Conservation (phyloP, 2,329 filamentous ascomycete species). For the Neoscytalidium dimidiatum region DNA sequence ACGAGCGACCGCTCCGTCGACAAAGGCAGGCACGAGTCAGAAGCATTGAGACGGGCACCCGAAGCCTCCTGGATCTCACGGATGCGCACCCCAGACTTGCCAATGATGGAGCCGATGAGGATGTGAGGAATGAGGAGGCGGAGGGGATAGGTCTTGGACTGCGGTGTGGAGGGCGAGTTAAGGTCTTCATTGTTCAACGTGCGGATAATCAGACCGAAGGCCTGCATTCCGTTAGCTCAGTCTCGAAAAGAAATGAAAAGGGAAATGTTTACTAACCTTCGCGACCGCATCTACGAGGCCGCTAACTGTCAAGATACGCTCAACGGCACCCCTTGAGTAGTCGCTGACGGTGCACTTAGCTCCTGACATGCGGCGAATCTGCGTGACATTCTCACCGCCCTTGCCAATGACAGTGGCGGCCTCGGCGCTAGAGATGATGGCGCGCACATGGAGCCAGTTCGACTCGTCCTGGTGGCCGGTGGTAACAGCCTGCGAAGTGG, state of each 20-base stretch:
- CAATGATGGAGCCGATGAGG: slow-evolving; percentile 97
- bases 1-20: slow-evolving; percentile 98
- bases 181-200: slow-evolving; percentile 97
- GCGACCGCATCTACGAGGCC: slow-evolving; percentile 94
- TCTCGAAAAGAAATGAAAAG: slow-evolving; percentile 24
- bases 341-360: slow-evolving; percentile 99
- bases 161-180: slow-evolving; percentile 80
- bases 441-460: slow-evolving; percentile 94
- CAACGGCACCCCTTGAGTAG: slow-evolving; percentile 94
- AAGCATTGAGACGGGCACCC: slow-evolving; percentile 93
- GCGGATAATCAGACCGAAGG: slow-evolving; percentile 96
- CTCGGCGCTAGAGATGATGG: slow-evolving; percentile 95
- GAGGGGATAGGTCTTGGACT: slow-evolving; percentile 96
- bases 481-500: slow-evolving; percentile 41
- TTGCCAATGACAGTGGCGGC: slow-evolving; percentile 98
- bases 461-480: slow-evolving; percentile 77
- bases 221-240: slow-evolving; percentile 52
- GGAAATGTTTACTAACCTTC: slow-evolving; percentile 70
- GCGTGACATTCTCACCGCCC: slow-evolving; percentile 96
- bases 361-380: slow-evolving; percentile 91
- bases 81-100: slow-evolving; percentile 93
- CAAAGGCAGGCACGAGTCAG: slow-evolving; percentile 88
- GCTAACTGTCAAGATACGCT: slow-evolving; percentile 96
- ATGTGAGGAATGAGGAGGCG: slow-evolving; percentile 95
- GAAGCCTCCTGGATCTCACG: slow-evolving; percentile 98